Percentiles rank a stretch among this genome's conserved stretches.
phyloP scores from a whole-genome alignment of 257 asterid genomes.

The Solanum lycopersicoides region DNA sequence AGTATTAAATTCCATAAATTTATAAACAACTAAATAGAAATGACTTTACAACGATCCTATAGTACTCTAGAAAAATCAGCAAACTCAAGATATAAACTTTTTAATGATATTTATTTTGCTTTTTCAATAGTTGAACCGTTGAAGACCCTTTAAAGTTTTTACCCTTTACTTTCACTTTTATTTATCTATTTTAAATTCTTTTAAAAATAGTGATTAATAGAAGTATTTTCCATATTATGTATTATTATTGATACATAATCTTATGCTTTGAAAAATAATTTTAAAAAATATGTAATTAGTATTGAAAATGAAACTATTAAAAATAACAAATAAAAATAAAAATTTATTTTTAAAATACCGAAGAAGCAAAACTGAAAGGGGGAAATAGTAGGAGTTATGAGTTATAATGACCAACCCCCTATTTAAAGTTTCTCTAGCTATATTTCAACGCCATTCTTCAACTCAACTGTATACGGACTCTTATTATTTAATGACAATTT shows the following conservation, averaged over 20 bases:
- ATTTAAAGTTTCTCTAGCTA: constrained; percentile 22
- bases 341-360: background rate
- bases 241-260: too few species aligned
- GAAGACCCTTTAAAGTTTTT: constrained; percentile 9
- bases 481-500: constrained; percentile 19
- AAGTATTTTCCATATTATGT: background rate
- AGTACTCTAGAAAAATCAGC: background rate
- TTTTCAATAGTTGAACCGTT: background rate
- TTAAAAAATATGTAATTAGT: background rate
- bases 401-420: constrained; percentile 11
- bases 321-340: background rate
- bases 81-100: background rate
- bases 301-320: background rate
- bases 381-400: constrained; percentile 10
- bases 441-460: constrained; percentile 9
- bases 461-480: constrained; percentile 29
- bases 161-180: background rate
- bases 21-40: background rate
- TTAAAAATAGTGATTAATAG: background rate
- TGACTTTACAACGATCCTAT: background rate
- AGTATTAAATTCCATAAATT: background rate
- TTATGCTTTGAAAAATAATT: background rate
- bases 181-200: background rate
- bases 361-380: background rate
- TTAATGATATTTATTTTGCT: background rate